phyloP scores from a whole-genome alignment of 192 early-diverging fungal genomes.

The Dissophora globulifera region DNA sequence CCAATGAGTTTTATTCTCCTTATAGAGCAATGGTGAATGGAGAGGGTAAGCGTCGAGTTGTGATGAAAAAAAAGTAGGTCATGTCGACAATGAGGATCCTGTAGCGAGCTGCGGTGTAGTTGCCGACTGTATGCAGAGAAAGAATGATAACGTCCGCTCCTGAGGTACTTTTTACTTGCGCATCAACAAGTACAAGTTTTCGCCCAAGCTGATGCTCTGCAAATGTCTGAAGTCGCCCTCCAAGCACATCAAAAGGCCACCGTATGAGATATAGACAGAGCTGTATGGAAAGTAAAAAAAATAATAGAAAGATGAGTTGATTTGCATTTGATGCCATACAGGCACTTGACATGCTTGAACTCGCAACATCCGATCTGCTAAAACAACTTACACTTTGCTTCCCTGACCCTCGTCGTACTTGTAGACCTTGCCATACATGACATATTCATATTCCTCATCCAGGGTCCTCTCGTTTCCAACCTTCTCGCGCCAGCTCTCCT shows the following conservation, averaged over 20 bases:
- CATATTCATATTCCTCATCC: slow-evolving; percentile 98
- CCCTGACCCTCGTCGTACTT: slow-evolving; percentile 88
- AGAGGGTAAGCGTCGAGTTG: too few relatives aligned
- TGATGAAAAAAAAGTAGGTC: too few relatives aligned
- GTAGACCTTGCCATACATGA: slow-evolving; percentile 98
- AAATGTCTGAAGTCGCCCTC: slow-evolving; percentile 87
- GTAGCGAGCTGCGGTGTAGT: too few relatives aligned
- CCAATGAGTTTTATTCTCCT: too few relatives aligned
- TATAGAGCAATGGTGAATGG: too few relatives aligned
- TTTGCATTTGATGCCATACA: too few relatives aligned
- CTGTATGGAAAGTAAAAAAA: slow-evolving; percentile 45
- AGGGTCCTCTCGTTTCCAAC: slow-evolving; percentile 74
- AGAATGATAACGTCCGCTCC: too few relatives aligned
- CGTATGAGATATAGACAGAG: slow-evolving; percentile 90
- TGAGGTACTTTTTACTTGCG: slow-evolving; percentile 61
- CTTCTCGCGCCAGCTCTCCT: slow-evolving; percentile 78
- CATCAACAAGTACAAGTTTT: slow-evolving; percentile 92
- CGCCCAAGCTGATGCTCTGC: slow-evolving; percentile 85
- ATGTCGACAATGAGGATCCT: too few relatives aligned
- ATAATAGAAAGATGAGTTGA: not conserved
- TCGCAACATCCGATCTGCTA: too few relatives aligned
- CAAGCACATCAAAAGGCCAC: slow-evolving; percentile 91
- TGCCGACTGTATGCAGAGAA: too few relatives aligned
- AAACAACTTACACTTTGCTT: slow-evolving; percentile 75
- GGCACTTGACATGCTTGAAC: too few relatives aligned